phyloP scores from a whole-genome alignment of 495 filamentous ascomycete species.

The Massariosphaeria phaeospora region DNA sequence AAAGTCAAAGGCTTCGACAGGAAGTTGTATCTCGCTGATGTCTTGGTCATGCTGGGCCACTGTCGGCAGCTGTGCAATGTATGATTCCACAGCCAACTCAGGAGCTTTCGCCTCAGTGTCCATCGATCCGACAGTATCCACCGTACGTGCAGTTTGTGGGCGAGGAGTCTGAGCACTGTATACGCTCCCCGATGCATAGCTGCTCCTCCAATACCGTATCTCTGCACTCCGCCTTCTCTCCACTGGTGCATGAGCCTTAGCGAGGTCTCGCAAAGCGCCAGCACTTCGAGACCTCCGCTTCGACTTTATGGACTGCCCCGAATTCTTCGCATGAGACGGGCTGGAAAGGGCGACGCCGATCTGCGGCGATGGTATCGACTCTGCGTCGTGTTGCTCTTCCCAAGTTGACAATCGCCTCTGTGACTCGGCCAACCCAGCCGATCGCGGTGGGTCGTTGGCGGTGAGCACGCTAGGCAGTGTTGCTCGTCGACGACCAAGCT shows the following conservation, averaged over 20 bases:
- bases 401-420: conserved; percentile 3
- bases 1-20: conserved; percentile 29
- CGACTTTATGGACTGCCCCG: conserved; percentile 8
- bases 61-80: neutral
- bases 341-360: conserved; percentile 35
- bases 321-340: neutral
- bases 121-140: conserved; percentile 16
- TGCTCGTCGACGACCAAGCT: conserved; percentile 20
- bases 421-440: no score
- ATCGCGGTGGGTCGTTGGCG: no score
- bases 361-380: conserved; percentile 20
- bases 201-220: conserved; percentile 33
- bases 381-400: conserved; percentile 17
- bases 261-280: conserved; percentile 32
- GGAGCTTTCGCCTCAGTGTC: neutral
- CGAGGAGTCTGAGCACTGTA: conserved; percentile 24
- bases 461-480: conserved; percentile 30
- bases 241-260: conserved; percentile 9
- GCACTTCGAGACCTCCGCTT: conserved; percentile 35
- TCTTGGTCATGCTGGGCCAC: conserved; percentile 16
- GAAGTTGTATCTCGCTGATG: conserved; percentile 14
- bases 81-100: neutral
- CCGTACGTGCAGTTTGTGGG: conserved; percentile 17
- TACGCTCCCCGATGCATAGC: conserved; percentile 22
- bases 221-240: conserved; percentile 31